phyloP scores from a whole-genome alignment of 306 rosid species.

The Cajanus cajan region DNA sequence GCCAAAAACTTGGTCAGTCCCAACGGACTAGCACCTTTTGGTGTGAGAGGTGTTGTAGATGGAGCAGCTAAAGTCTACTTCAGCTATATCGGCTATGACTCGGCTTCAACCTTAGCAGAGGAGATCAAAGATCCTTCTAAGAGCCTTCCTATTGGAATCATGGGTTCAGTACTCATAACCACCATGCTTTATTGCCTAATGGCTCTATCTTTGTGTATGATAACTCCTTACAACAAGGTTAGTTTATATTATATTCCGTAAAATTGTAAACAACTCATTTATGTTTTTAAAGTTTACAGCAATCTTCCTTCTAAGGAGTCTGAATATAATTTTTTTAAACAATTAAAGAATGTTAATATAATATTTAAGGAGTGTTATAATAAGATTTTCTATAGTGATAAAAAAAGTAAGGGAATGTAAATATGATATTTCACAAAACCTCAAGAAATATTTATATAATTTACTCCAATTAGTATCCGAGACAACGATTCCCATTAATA shows the following conservation, averaged over 20 bases:
- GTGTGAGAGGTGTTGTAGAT: conserved; percentile 66
- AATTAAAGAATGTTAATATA: too few species aligned
- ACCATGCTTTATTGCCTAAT: conserved; percentile 80
- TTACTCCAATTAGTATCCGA: too few species aligned
- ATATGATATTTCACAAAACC: too few species aligned
- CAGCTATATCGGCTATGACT: conserved; percentile 91
- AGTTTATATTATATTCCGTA: too few species aligned
- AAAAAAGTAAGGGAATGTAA: too few species aligned
- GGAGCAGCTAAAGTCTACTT: conserved; percentile 91
- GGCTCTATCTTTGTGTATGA: conserved; percentile 75
- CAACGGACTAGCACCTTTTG: conserved; percentile 68
- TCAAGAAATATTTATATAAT: too few species aligned
- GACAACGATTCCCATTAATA: not conserved
- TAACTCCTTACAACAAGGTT: conserved; percentile 78
- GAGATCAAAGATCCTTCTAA: conserved; percentile 71
- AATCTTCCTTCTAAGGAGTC: too few species aligned
- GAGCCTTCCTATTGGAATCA: conserved; percentile 77
- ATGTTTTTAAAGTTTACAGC: too few species aligned
- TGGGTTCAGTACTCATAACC: conserved; percentile 89
- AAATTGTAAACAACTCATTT: too few species aligned
- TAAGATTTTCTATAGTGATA: too few species aligned
- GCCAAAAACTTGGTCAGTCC: conserved; percentile 66
- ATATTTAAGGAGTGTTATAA: too few species aligned
- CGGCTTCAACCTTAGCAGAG: conserved; percentile 95
- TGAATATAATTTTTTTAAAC: too few species aligned